phyloP scores from a whole-genome alignment of 495 filamentous ascomycete genomes.

The Daldinia childiae region DNA sequence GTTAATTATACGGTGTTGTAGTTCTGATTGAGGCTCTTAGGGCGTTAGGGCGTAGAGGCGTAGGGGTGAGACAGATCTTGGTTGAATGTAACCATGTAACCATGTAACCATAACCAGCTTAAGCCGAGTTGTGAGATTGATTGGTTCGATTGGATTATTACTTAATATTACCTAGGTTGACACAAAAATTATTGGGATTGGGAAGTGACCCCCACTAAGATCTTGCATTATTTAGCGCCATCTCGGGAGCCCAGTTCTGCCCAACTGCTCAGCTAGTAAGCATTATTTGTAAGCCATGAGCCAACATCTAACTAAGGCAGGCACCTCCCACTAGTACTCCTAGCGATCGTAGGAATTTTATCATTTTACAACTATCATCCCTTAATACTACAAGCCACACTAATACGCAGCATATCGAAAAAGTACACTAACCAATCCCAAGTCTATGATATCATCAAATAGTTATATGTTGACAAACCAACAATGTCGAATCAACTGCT shows the following conservation, averaged over 20 bases:
- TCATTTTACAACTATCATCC: constrained; percentile 1
- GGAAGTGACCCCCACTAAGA: constrained; percentile 9
- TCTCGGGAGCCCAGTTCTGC: background rate
- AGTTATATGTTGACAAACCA: background rate
- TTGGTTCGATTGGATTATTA: background rate
- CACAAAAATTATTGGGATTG: background rate
- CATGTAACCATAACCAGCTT: constrained; percentile 35
- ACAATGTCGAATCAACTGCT: background rate
- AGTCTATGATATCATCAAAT: constrained; percentile 21
- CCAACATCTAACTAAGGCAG: background rate
- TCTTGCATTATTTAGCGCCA: constrained; percentile 35
- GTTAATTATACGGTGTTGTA: background rate
- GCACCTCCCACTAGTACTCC: background rate
- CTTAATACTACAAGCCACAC: background rate
- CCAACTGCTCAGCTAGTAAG: background rate
- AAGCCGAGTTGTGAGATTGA: constrained; percentile 24
- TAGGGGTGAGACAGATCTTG: constrained; percentile 41
- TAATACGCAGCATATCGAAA: background rate
- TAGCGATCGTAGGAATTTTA: background rate
- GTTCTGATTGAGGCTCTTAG: constrained; percentile 35
- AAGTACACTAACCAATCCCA: background rate
- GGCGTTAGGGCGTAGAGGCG: background rate
- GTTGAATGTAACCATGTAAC: constrained; percentile 43
- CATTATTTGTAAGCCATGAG: background rate
- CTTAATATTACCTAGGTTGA: background rate